Evolutionary conservation across 306 rosid species (phyloP).

Genomic region (Betula pendula): DNA sequence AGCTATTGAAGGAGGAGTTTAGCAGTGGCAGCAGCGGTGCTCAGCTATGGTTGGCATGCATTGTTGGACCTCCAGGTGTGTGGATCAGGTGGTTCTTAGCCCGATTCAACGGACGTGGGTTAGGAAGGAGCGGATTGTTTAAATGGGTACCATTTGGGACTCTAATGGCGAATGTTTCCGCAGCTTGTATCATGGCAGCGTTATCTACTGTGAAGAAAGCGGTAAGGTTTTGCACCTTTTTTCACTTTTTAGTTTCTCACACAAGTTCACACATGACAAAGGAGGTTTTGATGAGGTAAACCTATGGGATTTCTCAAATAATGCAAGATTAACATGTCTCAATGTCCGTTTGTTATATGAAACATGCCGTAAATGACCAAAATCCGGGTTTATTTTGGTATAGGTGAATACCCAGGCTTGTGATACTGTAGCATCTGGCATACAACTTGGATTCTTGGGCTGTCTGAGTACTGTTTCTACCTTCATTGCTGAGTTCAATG

Average conservation of each 20-base stretch:
- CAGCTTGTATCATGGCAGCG: conserved; percentile 82
- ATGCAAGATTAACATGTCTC: background rate
- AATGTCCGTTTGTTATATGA: background rate
- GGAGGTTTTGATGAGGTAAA: background rate
- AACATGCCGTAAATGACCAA: background rate
- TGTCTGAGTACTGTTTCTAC: conserved; percentile 90
- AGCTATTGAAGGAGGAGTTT: conserved; percentile 39
- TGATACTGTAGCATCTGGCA: conserved; percentile 54
- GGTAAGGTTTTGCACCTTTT: conserved; percentile 35
- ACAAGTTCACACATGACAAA: background rate
- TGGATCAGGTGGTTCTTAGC: conserved; percentile 85
- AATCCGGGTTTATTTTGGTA: conserved; percentile 24
- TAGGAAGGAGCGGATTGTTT: conserved; percentile 50
- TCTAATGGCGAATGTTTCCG: conserved; percentile 72
- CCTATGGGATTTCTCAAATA: background rate
- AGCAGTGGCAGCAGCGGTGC: conserved; percentile 36
- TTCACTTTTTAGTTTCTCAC: background rate
- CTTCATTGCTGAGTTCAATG: conserved; percentile 78
- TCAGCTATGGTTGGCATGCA: conserved; percentile 65
- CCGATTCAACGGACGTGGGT: conserved; percentile 59
- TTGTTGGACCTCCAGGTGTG: conserved; percentile 80
- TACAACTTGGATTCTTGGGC: conserved; percentile 73
- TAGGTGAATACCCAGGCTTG: conserved; percentile 59
- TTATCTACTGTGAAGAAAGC: conserved; percentile 54
- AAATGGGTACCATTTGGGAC: conserved; percentile 83